Evolutionary conservation across 352 stramenopile species (phyloP).

Genomic region (Globisporangium sylvaticum): DNA sequence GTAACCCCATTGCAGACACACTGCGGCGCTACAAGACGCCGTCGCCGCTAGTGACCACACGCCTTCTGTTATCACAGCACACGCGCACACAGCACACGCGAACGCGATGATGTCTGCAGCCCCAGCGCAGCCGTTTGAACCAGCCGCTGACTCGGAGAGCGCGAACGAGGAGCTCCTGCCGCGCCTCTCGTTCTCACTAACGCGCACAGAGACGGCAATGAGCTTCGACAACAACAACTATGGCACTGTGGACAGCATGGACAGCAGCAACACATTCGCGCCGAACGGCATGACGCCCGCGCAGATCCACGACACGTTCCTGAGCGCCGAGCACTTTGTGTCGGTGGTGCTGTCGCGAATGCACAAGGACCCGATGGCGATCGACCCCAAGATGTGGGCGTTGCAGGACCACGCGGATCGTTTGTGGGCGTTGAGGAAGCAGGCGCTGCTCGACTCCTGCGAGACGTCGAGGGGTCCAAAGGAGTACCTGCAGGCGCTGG

Average conservation of each 20-base stretch:
- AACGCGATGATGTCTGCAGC: background rate
- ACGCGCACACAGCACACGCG: background rate
- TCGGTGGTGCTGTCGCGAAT: slow-evolving; percentile 52
- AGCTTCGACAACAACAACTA: background rate
- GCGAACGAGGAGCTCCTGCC: slow-evolving; percentile 4
- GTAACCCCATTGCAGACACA: background rate
- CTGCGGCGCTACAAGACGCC: too few relatives aligned
- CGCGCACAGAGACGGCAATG: slow-evolving; percentile 9
- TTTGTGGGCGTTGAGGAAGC: slow-evolving; percentile 56
- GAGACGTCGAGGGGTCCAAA: slow-evolving; percentile 47
- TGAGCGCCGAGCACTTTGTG: slow-evolving; percentile 49
- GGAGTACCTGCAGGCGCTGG: slow-evolving; percentile 25
- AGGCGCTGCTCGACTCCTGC: slow-evolving; percentile 56
- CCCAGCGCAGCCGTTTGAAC: background rate
- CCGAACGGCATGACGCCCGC: background rate
- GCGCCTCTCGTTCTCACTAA: slow-evolving; percentile 8
- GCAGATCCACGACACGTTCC: slow-evolving; percentile 17
- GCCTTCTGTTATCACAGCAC: background rate
- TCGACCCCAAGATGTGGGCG: slow-evolving; percentile 42
- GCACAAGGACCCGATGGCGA: slow-evolving; percentile 38
- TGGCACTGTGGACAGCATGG: background rate
- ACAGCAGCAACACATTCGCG: background rate
- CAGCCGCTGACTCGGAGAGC: background rate
- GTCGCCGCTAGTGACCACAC: background rate
- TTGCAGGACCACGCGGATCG: slow-evolving; percentile 40